A percentile compares a stretch with the other conserved stretches of the same genome.
Conservation (phyloP, 2,329 filamentous ascomycete species). For the Ceratocystis colombiana region DNA sequence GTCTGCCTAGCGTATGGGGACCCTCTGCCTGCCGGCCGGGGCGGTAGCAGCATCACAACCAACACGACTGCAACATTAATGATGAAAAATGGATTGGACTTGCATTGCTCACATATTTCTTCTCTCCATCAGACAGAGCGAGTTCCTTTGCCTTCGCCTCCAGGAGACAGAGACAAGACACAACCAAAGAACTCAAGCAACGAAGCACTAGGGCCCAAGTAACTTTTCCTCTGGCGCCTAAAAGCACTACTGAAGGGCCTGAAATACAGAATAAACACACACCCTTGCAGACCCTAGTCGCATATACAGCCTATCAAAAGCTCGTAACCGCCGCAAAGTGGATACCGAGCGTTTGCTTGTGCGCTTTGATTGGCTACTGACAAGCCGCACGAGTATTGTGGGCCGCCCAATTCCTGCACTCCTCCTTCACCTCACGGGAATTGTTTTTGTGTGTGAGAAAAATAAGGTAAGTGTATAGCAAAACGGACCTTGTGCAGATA, state of each 20-base stretch:
- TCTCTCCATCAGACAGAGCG: background rate
- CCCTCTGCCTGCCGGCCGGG: background rate
- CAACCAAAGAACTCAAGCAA: background rate
- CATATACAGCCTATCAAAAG: background rate
- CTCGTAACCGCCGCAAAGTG: background rate
- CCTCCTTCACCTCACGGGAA: background rate
- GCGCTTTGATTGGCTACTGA: background rate
- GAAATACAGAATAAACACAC: background rate
- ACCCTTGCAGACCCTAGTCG: background rate
- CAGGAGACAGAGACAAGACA: background rate
- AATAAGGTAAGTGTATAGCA: background rate
- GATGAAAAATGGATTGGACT: conserved; percentile 4
- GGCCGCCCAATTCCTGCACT: too few relatives aligned
- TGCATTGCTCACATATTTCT: conserved; percentile 12
- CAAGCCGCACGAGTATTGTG: background rate
- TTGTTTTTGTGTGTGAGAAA: background rate
- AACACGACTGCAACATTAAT: conserved; percentile 3
- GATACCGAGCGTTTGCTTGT: conserved; percentile 6
- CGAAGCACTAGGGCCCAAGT: background rate
- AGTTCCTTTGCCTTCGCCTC: background rate
- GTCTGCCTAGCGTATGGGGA: background rate
- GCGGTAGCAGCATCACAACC: conserved; percentile 7
- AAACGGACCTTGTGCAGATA: background rate
- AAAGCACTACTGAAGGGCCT: background rate
- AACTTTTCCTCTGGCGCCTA: background rate